Conservation (phyloP, 495 filamentous ascomycete species). For the Cercophora newfieldiana region DNA sequence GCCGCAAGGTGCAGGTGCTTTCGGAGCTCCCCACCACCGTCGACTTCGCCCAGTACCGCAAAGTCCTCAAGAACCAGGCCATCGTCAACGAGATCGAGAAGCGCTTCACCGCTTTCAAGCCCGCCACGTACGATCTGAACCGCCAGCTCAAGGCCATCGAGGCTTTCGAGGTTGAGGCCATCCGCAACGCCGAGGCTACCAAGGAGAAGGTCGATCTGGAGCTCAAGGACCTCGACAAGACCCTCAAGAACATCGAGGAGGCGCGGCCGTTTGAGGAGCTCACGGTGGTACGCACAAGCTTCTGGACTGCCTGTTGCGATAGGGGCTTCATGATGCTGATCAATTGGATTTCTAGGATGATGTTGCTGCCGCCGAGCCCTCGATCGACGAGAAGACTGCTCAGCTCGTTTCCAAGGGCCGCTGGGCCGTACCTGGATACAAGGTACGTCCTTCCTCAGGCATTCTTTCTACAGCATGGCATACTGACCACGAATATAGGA, state of each 20-base stretch:
- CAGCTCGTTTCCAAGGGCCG: slow-evolving; percentile 93
- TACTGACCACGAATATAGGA: slow-evolving; percentile 58
- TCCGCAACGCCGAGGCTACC: slow-evolving; percentile 95
- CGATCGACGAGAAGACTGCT: slow-evolving; percentile 92
- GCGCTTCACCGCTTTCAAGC: slow-evolving; percentile 86
- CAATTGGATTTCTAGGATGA: slow-evolving; percentile 67
- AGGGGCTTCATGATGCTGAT: slow-evolving; percentile 22
- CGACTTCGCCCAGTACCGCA: slow-evolving; percentile 93
- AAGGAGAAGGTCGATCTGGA: slow-evolving; percentile 93
- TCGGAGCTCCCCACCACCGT: slow-evolving; percentile 75
- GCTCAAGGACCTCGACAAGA: slow-evolving; percentile 86
- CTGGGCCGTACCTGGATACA: slow-evolving; percentile 98
- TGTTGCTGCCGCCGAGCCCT: slow-evolving; percentile 84
- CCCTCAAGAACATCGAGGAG: slow-evolving; percentile 93
- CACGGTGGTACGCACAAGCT: slow-evolving; percentile 73
- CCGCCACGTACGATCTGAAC: slow-evolving; percentile 81
- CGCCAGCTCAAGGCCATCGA: slow-evolving; percentile 97
- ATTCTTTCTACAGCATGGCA: not conserved
- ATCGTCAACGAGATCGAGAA: slow-evolving; percentile 96
- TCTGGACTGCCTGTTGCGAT: not conserved
- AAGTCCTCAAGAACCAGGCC: slow-evolving; percentile 87
- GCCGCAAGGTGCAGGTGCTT: slow-evolving; percentile 82
- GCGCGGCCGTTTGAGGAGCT: slow-evolving; percentile 95
- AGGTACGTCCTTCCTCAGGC: slow-evolving; percentile 59
- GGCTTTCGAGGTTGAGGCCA: slow-evolving; percentile 92